Conservation (phyloP, 345 rosid genomes). For the Linum usitatissimum region DNA sequence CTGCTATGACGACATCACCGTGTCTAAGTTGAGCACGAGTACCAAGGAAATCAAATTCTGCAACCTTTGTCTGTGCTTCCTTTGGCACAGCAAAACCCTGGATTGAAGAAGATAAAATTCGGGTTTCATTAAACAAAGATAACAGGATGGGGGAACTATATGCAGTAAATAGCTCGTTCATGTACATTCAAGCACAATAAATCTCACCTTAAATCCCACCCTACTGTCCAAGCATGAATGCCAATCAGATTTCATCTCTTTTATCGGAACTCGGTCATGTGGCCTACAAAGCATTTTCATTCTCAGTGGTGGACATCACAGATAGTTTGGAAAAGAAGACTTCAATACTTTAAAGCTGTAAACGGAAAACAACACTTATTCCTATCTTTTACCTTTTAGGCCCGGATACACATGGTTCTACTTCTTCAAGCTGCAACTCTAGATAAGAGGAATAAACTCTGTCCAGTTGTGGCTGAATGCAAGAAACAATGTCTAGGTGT, state of each 20-base stretch:
- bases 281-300: conserved; percentile 40
- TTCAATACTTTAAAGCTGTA: not conserved
- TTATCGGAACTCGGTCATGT: conserved; percentile 76
- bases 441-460: conserved; percentile 58
- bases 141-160: not conserved
- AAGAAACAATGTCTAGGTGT: conserved; percentile 9
- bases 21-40: conserved; percentile 62
- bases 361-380: not conserved
- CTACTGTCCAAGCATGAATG: conserved; percentile 68
- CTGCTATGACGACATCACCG: conserved; percentile 89
- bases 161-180: not conserved
- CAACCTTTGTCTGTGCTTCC: conserved; percentile 66
- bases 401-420: conserved; percentile 83
- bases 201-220: conserved; percentile 84
- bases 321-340: not conserved
- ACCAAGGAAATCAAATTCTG: conserved; percentile 52
- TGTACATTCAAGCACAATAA: not conserved
- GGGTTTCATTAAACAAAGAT: not conserved
- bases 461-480: conserved; percentile 44
- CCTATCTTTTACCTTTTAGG: conserved; percentile 50
- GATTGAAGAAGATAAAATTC: conserved; percentile 1
- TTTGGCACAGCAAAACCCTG: conserved; percentile 82
- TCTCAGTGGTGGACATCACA: conserved; percentile 2
- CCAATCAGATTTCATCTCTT: conserved; percentile 95
- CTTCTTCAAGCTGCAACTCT: conserved; percentile 61